Percentiles rank a stretch among this genome's conserved stretches.
phyloP scores from a whole-genome alignment of 2,329 filamentous ascomycete genomes.

The Volutella citrinella region DNA sequence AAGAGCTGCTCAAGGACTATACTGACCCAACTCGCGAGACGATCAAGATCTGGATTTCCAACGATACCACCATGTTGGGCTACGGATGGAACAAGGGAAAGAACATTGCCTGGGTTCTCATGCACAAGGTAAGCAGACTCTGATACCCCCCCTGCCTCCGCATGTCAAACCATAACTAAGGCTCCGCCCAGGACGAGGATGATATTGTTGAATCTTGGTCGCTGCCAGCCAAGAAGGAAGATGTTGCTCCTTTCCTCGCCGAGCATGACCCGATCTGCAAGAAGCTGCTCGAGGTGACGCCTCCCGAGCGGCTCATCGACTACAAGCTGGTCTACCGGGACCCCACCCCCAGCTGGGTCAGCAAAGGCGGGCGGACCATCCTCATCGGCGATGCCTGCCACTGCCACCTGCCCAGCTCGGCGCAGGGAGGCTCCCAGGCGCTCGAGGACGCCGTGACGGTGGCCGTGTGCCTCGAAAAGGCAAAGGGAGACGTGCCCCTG shows the following conservation, averaged over 20 bases:
- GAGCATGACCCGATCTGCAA: constrained; percentile 3
- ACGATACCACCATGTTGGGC: constrained; percentile 4
- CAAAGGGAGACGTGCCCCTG: constrained; percentile 2
- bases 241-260: constrained; percentile 10
- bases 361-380: background rate
- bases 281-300: background rate
- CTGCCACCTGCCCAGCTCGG: constrained; percentile 4
- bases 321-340: constrained; percentile 4
- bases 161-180: too few species aligned
- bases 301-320: constrained; percentile 1
- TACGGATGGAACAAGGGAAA: constrained; percentile 4
- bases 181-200: constrained; percentile 8
- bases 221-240: constrained; percentile 15
- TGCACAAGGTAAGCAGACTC: constrained; percentile 4
- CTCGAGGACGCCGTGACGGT: constrained; percentile 1
- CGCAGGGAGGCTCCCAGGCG: constrained; percentile 5
- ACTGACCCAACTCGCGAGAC: constrained; percentile 2
- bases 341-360: constrained; percentile 1
- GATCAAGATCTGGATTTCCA: constrained; percentile 6
- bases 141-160: too few species aligned
- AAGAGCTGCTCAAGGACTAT: constrained; percentile 4
- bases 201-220: constrained; percentile 21
- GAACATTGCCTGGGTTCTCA: constrained; percentile 7
- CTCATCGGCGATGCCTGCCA: constrained; percentile 6
- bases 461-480: background rate